Base-by-base conservation (phyloP, 2,329 filamentous ascomycete species). In the Ambrosiella beaveri region DNA sequence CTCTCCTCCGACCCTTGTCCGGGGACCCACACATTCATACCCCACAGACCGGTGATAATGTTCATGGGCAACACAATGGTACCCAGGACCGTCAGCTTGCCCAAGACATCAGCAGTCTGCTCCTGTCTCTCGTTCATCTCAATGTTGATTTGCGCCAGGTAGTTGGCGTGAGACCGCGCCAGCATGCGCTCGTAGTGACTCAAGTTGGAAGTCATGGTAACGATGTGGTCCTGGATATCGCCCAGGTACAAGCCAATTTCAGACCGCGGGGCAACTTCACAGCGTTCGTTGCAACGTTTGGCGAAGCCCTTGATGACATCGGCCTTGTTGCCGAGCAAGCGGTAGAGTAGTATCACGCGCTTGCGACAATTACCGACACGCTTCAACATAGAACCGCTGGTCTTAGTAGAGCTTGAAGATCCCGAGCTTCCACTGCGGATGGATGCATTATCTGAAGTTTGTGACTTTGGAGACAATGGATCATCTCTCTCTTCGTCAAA, bases 291-390 rank as follows among this genome's bases (percentile, higher is more conserved):
- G 73, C 93, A 98, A 12, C 93, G 80, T 73, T 98, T 98, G 4
- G 93, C 93, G 66, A 98, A 98, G 1, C 93, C 93, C 72, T 97
- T 97, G 75, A 98, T 97, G 60, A 98, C 93, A 69, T 98, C 93
- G 54, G 93, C 93, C 72, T 98, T 98, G 71, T 95, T 97, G 58
- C 93, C 93, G 15, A 98, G 74, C 50, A 98, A 75, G 55, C 93
- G 81, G 68, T 96, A 97, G 52, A 98, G 75, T 40, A 86, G 85
- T 90, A 98, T 98, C 63, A 98, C 93, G 68, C 91, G 91, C 75
- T 97, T 97, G 64, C 93, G 81, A 68, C 89, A 95, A 69, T 95
- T 88, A 36, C 93, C 93, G 0, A 97, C 89, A 12, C 88, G 83
- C 45, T 89, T 81, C 61, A 98, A 77, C 89, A 98, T 96, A 68